These are phyloP conservation scores for Quercus berberidifolia DNA, from an alignment of 306 rosid species.

Conservation along the genomic window DNA sequence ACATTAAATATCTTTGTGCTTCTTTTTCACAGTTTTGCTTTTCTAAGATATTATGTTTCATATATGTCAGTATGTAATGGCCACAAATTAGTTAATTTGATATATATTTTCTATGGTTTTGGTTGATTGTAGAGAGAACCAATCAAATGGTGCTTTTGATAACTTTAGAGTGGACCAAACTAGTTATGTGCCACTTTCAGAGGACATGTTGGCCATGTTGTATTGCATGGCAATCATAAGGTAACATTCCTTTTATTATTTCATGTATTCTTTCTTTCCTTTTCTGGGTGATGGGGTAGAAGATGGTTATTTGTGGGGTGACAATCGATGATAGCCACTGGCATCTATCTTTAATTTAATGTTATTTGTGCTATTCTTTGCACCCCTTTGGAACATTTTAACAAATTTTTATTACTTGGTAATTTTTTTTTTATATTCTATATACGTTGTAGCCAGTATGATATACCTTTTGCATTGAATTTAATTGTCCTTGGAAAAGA, in stretches of 20 bases:
- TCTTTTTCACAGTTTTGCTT: too few relatives aligned
- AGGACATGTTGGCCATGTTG: slow-evolving; percentile 67
- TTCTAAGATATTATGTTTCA: background rate
- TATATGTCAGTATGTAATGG: background rate
- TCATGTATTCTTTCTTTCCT: background rate
- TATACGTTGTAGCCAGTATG: too few relatives aligned
- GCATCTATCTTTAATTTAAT: too few relatives aligned
- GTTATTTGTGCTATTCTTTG: too few relatives aligned
- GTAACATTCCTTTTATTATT: slow-evolving; percentile 31
- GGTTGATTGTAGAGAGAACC: slow-evolving; percentile 24
- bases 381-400: too few relatives aligned
- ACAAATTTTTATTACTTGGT: too few relatives aligned
- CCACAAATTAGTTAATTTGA: background rate
- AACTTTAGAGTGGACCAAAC: slow-evolving; percentile 26
- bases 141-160: slow-evolving; percentile 8
- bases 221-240: slow-evolving; percentile 81
- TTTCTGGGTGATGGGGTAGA: background rate
- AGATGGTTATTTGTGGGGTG: background rate
- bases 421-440: too few relatives aligned
- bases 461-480: too few relatives aligned
- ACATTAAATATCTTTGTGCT: too few relatives aligned
- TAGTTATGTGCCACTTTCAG: slow-evolving; percentile 48
- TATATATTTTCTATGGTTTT: background rate
- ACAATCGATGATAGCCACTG: too few relatives aligned
- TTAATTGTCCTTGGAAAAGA: too few relatives aligned